Conservation (phyloP, 441 rosid genomes). For the Biscutella laevigata region DNA sequence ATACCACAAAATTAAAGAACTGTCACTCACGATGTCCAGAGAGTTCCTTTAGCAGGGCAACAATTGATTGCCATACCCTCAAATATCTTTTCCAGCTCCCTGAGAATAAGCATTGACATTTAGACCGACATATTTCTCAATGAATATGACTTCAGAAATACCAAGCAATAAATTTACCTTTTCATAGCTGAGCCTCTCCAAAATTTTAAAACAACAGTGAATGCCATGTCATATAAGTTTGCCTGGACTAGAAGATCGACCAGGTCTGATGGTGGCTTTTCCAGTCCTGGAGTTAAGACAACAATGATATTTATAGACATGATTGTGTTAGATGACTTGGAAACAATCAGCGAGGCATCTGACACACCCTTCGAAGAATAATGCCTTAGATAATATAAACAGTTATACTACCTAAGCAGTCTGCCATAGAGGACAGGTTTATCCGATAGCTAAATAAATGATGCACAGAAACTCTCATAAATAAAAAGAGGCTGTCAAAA, state of each 20-base stretch:
- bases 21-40: constrained; percentile 38
- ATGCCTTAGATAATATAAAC: neutral
- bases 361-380: constrained; percentile 1
- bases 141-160: neutral
- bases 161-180: constrained; percentile 38
- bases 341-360: constrained; percentile 8
- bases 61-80: constrained; percentile 72
- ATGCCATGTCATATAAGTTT: constrained; percentile 78
- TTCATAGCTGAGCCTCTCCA: constrained; percentile 74
- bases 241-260: constrained; percentile 68
- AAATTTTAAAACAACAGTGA: constrained; percentile 69
- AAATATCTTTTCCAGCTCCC: constrained; percentile 87
- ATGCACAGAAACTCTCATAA: constrained; percentile 5
- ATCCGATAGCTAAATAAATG: constrained; percentile 3
- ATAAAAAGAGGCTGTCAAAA: constrained; percentile 2
- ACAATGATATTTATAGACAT: constrained; percentile 16
- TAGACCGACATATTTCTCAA: constrained; percentile 1
- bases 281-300: constrained; percentile 35
- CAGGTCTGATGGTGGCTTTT: constrained; percentile 55
- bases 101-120: constrained; percentile 23
- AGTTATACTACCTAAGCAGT: constrained; percentile 9
- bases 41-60: constrained; percentile 54
- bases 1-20: constrained; percentile 6
- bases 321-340: constrained; percentile 4
- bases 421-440: neutral